phyloP scores from a whole-genome alignment of 1,139 yeast species.

The Arxiozyma bovina region DNA sequence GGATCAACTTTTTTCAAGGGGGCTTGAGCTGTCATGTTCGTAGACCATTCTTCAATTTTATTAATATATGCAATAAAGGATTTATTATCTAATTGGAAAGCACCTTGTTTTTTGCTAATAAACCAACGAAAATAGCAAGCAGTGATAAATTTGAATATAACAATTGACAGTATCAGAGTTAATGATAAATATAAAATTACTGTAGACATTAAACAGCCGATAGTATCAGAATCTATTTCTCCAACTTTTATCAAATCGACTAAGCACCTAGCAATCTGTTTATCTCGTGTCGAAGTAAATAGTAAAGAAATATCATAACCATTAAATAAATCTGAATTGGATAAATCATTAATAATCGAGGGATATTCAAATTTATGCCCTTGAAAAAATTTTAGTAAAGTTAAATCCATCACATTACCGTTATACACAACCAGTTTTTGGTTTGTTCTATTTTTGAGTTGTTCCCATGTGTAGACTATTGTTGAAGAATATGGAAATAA shows the following conservation, averaged over 20 bases:
- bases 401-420: constrained; percentile 78
- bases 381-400: constrained; percentile 65
- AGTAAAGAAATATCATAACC: constrained; percentile 81
- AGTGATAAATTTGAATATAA: constrained; percentile 62
- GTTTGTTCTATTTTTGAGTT: constrained; percentile 51
- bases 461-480: constrained; percentile 86
- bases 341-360: constrained; percentile 51
- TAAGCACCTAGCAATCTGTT: constrained; percentile 70
- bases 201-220: constrained; percentile 88
- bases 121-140: constrained; percentile 89
- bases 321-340: constrained; percentile 42
- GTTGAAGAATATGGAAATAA: constrained; percentile 55
- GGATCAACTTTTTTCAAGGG: constrained; percentile 48
- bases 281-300: constrained; percentile 59
- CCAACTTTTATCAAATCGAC: constrained; percentile 85
- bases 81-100: constrained; percentile 49
- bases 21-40: constrained; percentile 43
- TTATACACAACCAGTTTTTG: constrained; percentile 80
- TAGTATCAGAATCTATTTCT: constrained; percentile 73
- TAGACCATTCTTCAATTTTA: constrained; percentile 75
- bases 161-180: constrained; percentile 75
- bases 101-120: constrained; percentile 72
- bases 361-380: constrained; percentile 66
- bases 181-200: constrained; percentile 75
- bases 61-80: constrained; percentile 45